These are phyloP conservation scores for Talaromyces thailandensis DNA, from an alignment of 495 filamentous ascomycete genomes.

Conservation along the genomic window DNA sequence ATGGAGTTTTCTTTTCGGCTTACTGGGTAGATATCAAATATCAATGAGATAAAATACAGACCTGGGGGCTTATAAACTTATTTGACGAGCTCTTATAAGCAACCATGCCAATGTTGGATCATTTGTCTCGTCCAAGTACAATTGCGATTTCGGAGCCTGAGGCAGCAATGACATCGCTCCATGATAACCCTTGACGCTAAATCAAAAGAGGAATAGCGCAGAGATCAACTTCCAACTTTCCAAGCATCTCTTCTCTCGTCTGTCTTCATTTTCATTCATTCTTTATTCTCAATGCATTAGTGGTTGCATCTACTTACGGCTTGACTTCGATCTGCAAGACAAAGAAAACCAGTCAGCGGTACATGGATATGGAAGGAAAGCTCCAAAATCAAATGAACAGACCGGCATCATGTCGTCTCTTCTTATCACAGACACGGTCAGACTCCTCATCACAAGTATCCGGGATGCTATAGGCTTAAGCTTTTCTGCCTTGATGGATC, in stretches of 20 bases:
- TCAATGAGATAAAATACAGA: not conserved
- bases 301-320: not conserved
- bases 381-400: not conserved
- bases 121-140: not conserved
- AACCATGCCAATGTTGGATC: not conserved
- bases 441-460: not conserved
- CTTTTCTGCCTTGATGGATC: not conserved
- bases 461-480: not conserved
- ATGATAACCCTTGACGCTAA: not conserved
- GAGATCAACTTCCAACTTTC: not conserved
- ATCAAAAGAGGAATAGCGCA: not conserved
- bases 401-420: not conserved
- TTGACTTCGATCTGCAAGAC: not conserved
- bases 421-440: not conserved
- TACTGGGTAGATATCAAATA: not conserved
- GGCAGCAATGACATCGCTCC: not conserved
- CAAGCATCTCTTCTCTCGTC: not conserved
- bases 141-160: not conserved
- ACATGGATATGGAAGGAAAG: not conserved
- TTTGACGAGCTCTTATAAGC: not conserved
- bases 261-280: not conserved
- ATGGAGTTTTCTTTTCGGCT: not conserved
- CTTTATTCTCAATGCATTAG: too few relatives aligned
- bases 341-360: not conserved
- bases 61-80: not conserved